Percentiles rank a stretch among this genome's conserved stretches.
Evolutionary conservation across 2,329 filamentous ascomycete genomes (phyloP).

Genomic region (Aspergillus novoparasiticus): DNA sequence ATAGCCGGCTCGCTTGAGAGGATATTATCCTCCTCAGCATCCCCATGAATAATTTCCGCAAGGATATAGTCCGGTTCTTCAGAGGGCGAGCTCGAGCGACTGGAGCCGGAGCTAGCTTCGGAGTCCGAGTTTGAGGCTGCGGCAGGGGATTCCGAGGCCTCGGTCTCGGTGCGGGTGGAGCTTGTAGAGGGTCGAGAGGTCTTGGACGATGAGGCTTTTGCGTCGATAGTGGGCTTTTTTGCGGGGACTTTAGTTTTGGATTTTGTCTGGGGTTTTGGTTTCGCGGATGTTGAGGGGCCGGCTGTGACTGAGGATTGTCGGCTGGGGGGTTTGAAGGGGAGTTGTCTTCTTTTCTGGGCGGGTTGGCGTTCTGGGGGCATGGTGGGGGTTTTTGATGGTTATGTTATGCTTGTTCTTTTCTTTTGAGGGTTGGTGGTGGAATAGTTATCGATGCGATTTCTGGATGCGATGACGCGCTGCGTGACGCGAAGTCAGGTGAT

Average conservation of each 20-base stretch:
- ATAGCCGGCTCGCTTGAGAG: slow-evolving; percentile 54
- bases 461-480: slow-evolving; percentile 8
- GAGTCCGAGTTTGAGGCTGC: slow-evolving; percentile 13
- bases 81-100: slow-evolving; percentile 27
- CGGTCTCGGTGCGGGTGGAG: background rate
- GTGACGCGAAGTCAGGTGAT: slow-evolving; percentile 25
- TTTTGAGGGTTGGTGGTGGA: background rate
- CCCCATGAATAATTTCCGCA: slow-evolving; percentile 43
- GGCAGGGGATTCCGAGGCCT: slow-evolving; percentile 11
- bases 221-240: too few relatives aligned
- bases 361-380: slow-evolving; percentile 27
- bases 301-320: slow-evolving; percentile 30
- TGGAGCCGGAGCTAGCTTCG: slow-evolving; percentile 17
- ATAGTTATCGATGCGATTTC: background rate
- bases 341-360: slow-evolving; percentile 39
- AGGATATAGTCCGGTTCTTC: slow-evolving; percentile 52
- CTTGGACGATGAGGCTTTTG: slow-evolving; percentile 15
- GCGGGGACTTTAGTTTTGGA: slow-evolving; percentile 5
- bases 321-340: slow-evolving; percentile 50
- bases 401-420: background rate
- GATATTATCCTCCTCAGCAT: slow-evolving; percentile 30
- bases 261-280: slow-evolving; percentile 10
- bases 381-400: background rate
- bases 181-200: background rate
- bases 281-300: slow-evolving; percentile 25